Evolutionary conservation across 345 rosid genomes (phyloP).

Genomic region (Eutrema yunnanense): DNA sequence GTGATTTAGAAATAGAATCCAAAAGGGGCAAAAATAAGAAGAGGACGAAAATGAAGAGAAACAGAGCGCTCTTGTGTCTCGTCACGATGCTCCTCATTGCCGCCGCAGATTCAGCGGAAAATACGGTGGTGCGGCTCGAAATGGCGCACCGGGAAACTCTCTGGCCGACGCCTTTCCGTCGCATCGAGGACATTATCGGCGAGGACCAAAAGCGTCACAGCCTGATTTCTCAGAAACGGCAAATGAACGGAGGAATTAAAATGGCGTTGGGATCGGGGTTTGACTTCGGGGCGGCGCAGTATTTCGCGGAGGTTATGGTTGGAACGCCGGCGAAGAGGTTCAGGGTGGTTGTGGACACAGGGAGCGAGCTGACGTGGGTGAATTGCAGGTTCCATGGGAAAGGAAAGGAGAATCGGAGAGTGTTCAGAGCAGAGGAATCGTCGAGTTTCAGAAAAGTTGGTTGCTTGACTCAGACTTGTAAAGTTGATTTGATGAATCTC

Average conservation of each 20-base stretch:
- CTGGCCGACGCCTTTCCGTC: not conserved
- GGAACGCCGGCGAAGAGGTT: conserved; percentile 61
- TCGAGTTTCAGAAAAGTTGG: conserved; percentile 43
- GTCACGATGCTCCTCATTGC: not conserved
- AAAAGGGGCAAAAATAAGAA: conserved; percentile 9
- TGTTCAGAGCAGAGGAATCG: conserved; percentile 40
- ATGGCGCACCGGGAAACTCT: conserved; percentile 16
- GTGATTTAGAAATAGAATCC: conserved; percentile 15
- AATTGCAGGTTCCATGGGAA: conserved; percentile 31
- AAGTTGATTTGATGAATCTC: conserved; percentile 39
- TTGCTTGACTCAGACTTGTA: conserved; percentile 48
- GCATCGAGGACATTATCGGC: conserved; percentile 29
- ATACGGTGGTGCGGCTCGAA: conserved; percentile 5
- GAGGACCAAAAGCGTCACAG: conserved; percentile 38
- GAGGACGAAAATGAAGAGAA: conserved; percentile 19
- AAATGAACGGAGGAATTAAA: conserved; percentile 7
- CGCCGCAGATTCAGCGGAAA: conserved; percentile 4
- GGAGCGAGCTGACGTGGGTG: conserved; percentile 59
- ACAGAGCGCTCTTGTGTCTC: conserved; percentile 1
- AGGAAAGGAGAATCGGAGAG: conserved; percentile 14
- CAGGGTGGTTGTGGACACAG: conserved; percentile 47
- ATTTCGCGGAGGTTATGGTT: conserved; percentile 37
- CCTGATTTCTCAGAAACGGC: conserved; percentile 21
- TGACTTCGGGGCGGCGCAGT: conserved; percentile 47
- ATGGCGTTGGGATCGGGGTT: conserved; percentile 39